A percentile compares a stretch with the other conserved stretches of the same genome.
These are phyloP conservation scores for Phytophthora lateralis DNA, from an alignment of 352 stramenopile genomes.

Conservation along the genomic window DNA sequence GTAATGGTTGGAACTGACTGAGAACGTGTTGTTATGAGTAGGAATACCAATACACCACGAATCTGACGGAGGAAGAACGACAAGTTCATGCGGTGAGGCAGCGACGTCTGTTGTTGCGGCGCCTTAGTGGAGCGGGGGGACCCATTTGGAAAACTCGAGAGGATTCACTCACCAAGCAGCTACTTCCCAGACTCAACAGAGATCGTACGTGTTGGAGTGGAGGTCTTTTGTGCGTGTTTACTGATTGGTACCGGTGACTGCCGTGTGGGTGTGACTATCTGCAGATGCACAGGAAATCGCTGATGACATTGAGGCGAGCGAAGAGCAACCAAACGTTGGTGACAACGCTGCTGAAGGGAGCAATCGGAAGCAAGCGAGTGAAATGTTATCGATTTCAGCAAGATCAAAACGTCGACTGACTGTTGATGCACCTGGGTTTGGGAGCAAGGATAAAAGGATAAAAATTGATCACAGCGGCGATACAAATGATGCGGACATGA, in stretches of 20 bases:
- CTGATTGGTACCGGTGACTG: background rate
- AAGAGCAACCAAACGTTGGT: constrained; percentile 23
- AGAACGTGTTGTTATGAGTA: constrained; percentile 18
- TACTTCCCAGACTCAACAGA: constrained; percentile 69
- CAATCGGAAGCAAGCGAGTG: constrained; percentile 36
- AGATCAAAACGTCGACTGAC: constrained; percentile 19
- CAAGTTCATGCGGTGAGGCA: constrained; percentile 59
- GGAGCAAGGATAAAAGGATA: constrained; percentile 9
- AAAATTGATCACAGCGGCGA: constrained; percentile 13
- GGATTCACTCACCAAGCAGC: constrained; percentile 61
- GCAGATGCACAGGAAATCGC: constrained; percentile 70
- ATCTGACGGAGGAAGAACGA: constrained; percentile 63
- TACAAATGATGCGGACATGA: constrained; percentile 1
- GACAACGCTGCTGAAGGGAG: background rate
- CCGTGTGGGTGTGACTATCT: constrained; percentile 3
- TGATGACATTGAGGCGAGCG: constrained; percentile 64
- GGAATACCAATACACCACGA: constrained; percentile 78
- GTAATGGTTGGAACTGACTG: constrained; percentile 1
- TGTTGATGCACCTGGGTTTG: background rate
- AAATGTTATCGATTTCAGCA: constrained; percentile 34
- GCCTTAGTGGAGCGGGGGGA: constrained; percentile 55
- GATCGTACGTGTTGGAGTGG: constrained; percentile 44
- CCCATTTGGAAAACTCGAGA: constrained; percentile 71
- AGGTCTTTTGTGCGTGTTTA: background rate
- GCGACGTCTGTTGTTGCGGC: constrained; percentile 66